These are phyloP conservation scores for Myriosclerotinia curreyana DNA, from an alignment of 2,329 filamentous ascomycete species.

Conservation along the genomic window DNA sequence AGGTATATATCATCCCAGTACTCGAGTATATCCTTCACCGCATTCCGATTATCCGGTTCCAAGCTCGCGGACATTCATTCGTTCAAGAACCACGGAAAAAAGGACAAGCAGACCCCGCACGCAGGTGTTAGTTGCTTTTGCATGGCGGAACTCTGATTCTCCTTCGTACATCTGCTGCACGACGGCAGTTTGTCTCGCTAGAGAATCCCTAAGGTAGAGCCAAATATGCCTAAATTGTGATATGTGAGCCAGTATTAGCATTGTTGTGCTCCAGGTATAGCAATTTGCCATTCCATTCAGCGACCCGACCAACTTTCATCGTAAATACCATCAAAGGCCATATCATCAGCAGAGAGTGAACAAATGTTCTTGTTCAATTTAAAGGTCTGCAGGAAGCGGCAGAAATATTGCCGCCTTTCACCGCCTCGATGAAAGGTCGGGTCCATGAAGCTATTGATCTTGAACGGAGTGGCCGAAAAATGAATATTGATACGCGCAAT, in stretches of 20 bases:
- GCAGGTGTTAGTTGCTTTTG: background rate
- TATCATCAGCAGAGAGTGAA: background rate
- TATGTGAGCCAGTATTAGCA: background rate
- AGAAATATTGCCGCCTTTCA: background rate
- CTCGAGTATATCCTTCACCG: background rate
- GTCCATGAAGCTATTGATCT: too few species aligned
- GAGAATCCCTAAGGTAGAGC: background rate
- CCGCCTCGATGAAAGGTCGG: background rate
- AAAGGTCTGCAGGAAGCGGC: background rate
- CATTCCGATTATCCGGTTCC: background rate
- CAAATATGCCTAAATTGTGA: background rate
- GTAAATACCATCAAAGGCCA: background rate
- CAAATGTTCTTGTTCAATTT: background rate
- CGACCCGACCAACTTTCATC: background rate
- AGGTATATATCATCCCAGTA: background rate
- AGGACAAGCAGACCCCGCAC: background rate
- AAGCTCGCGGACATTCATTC: background rate
- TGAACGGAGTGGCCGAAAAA: background rate
- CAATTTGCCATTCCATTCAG: background rate
- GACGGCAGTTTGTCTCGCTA: background rate
- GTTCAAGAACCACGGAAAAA: background rate
- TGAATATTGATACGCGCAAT: too few species aligned
- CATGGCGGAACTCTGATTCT: background rate
- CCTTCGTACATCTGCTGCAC: background rate
- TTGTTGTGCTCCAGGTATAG: background rate